phyloP scores from a whole-genome alignment of 2,329 filamentous ascomycete genomes.

The Teratosphaeria zuluensis region DNA sequence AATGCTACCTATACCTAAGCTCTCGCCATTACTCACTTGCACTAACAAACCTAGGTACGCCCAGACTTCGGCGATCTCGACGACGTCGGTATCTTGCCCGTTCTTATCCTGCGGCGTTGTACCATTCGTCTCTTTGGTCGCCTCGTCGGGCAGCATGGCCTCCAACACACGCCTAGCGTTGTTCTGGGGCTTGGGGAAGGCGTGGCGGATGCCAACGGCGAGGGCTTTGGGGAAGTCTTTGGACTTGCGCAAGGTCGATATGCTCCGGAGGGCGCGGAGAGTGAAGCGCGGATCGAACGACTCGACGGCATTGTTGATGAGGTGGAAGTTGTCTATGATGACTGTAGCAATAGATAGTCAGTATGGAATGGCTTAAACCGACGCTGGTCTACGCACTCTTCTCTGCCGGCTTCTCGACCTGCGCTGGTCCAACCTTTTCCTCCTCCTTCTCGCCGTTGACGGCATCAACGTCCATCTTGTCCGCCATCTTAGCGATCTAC shows the following conservation, averaged over 20 bases:
- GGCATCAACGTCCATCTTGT: constrained; percentile 38
- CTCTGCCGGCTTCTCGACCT: constrained; percentile 20
- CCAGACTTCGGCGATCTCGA: constrained; percentile 27
- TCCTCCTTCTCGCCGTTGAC: constrained; percentile 31
- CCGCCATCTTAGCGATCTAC: constrained; percentile 31
- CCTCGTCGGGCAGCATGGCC: constrained; percentile 17
- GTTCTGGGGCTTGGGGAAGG: constrained; percentile 23
- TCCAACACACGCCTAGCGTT: constrained; percentile 23
- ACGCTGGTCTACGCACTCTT: constrained; percentile 18
- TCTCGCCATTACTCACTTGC: constrained; percentile 16
- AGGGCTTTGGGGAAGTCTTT: constrained; percentile 27
- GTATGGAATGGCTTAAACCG: background rate
- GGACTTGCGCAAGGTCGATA: constrained; percentile 90
- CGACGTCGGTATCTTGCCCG: constrained; percentile 15
- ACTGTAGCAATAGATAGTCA: constrained; percentile 44
- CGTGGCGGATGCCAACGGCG: constrained; percentile 22
- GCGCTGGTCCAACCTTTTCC: constrained; percentile 29
- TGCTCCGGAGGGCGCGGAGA: constrained; percentile 84
- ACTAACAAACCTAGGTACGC: constrained; percentile 28
- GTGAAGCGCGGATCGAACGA: constrained; percentile 94
- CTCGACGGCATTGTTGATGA: constrained; percentile 83
- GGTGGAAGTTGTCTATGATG: constrained; percentile 85
- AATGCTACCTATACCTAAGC: background rate
- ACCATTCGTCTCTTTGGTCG: constrained; percentile 6
- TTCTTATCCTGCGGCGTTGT: constrained; percentile 8